Conservation (phyloP, 768 basidiomycete genomes). For the Lactarius trivialis region DNA sequence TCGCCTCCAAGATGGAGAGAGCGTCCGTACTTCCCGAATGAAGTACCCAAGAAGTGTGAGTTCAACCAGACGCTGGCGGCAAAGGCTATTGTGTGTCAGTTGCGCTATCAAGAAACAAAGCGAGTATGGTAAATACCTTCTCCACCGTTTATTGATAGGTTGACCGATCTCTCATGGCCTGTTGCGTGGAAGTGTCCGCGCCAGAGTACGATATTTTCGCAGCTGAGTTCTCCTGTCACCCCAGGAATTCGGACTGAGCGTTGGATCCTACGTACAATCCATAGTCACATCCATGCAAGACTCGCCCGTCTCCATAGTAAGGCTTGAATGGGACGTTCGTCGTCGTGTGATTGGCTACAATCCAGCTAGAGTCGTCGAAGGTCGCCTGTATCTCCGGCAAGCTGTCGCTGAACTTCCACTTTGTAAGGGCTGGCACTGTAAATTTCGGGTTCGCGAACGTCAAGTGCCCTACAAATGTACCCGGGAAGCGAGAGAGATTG, state of each 20-base stretch:
- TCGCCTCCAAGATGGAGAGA: background rate
- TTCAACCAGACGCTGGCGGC: constrained; percentile 82
- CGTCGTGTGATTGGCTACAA: constrained; percentile 57
- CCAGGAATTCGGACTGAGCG: background rate
- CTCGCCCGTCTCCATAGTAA: constrained; percentile 63
- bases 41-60: constrained; percentile 59
- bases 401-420: constrained; percentile 74
- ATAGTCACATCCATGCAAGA: constrained; percentile 86
- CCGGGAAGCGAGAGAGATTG: constrained; percentile 29
- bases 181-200: constrained; percentile 70
- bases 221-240: constrained; percentile 39
- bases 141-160: constrained; percentile 76
- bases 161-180: constrained; percentile 54
- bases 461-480: constrained; percentile 47
- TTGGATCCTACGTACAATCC: constrained; percentile 47
- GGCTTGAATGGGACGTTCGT: constrained; percentile 70
- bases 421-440: constrained; percentile 42
- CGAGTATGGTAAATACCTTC: constrained; percentile 40
- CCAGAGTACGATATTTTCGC: constrained; percentile 78
- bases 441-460: constrained; percentile 31
- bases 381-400: constrained; percentile 56
- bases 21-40: constrained; percentile 59
- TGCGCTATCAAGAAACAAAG: background rate
- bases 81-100: constrained; percentile 44
- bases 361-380: constrained; percentile 64